Base-by-base conservation (phyloP, 768 basidiomycete species). In the Mycena pura region DNA sequence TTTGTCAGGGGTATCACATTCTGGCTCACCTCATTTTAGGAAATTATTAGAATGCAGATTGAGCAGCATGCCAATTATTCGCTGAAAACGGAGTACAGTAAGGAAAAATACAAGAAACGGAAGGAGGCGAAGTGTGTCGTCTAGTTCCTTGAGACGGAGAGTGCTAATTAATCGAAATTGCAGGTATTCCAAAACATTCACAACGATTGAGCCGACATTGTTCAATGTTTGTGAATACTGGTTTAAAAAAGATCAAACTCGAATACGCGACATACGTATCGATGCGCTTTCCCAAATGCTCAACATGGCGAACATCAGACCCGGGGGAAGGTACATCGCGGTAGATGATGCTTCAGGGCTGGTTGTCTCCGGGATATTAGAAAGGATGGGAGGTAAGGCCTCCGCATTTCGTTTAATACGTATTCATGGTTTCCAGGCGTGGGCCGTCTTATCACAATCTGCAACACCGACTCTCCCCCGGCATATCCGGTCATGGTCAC, bases 31-130 rank as follows among this genome's bases (percentile, higher is more conserved):
- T 62, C 60, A 49, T 39, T 69, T 45, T 77, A 97, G 90, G 96
- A 98, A 69, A 98, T 99, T 51, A 96, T 99, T 72, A 89, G 92
- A 70, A 89, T 83, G 73, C 96, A 99, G 74, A 96, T 98, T 45
- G 94, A 93, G 68, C 86, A 89, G 69, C 96, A 99, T 69, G 89
- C 92, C 28, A 92, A 93, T 68, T 99, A 92, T 73, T 87, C 88
- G 11, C 79, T 99, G 47, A 99, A 99, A 76, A 99, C 96, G 1
- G 97, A 96, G 74, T 99, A 96, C 75, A 95, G 93, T 76, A 99
- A 99, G 76, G 96, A 99, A 70, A 99, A 99, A 73, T 99, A 98
- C 76, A 91, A 86, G 73, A 96, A 96, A 74, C 84, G 94, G 36
- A 99, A 99, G 74, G 93, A 96, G 77, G 95, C 93, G 57, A 99